phyloP scores from a whole-genome alignment of 176 grass and related monocot genomes.

The Triticum dicoccoides region DNA sequence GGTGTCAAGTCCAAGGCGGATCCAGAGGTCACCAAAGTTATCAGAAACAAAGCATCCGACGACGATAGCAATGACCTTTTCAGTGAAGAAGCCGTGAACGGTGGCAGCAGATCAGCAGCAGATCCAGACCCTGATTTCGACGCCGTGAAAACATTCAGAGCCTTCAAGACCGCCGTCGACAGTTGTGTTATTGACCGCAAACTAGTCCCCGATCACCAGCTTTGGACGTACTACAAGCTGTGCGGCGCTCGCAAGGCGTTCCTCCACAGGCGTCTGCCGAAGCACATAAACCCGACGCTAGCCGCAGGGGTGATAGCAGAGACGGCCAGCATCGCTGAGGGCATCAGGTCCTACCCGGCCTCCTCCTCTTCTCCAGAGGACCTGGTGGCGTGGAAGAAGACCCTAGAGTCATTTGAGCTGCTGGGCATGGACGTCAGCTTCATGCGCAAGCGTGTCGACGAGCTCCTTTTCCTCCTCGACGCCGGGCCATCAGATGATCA shows the following conservation, averaged over 20 bases:
- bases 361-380: neutral
- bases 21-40: neutral
- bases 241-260: neutral
- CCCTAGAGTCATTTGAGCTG: neutral
- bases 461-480: neutral
- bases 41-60: neutral
- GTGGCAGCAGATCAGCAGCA: neutral
- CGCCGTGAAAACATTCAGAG: neutral
- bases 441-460: neutral
- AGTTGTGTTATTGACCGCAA: slow-evolving; percentile 20
- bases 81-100: neutral
- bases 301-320: neutral
- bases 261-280: neutral
- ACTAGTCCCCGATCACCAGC: neutral
- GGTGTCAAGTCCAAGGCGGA: neutral
- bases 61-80: neutral
- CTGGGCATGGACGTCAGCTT: neutral
- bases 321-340: neutral
- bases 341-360: neutral
- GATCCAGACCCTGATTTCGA: slow-evolving; percentile 1
- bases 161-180: slow-evolving; percentile 28
- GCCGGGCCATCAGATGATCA: neutral
- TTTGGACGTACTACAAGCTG: slow-evolving; percentile 29
- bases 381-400: neutral
- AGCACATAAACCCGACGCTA: neutral